A percentile compares a stretch with the other conserved stretches of the same genome.
Conservation (phyloP, 2,329 filamentous ascomycete genomes). For the Botrytis sinoallii region DNA sequence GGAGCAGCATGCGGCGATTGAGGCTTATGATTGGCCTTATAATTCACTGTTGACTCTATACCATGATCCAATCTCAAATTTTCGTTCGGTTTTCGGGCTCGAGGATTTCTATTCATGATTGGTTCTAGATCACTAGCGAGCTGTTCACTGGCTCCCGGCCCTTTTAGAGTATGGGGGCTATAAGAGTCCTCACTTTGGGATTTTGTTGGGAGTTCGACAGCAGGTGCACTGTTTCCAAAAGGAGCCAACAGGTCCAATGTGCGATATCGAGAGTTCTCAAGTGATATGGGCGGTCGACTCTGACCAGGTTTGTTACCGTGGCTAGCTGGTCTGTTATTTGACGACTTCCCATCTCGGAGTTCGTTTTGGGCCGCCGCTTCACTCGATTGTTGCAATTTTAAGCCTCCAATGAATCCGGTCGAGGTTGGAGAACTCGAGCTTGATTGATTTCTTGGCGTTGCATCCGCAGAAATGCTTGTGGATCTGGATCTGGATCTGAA, state of each 20-base stretch:
- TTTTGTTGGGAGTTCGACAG: background rate
- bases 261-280: constrained; percentile 14
- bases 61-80: background rate
- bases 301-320: background rate
- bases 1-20: background rate
- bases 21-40: background rate
- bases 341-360: constrained; percentile 1
- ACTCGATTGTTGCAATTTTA: constrained; percentile 34
- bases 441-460: background rate
- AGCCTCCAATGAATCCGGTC: constrained; percentile 35
- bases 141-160: background rate
- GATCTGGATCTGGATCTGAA: constrained; percentile 19
- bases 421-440: constrained; percentile 9
- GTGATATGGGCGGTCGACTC: constrained; percentile 16
- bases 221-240: background rate
- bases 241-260: background rate
- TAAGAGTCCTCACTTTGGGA: constrained; percentile 1
- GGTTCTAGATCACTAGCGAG: constrained; percentile 3
- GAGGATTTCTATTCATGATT: constrained; percentile 13
- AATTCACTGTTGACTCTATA: background rate
- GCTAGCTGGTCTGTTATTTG: background rate
- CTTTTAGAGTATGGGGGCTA: background rate
- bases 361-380: constrained; percentile 27
- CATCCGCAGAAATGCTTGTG: constrained; percentile 6
- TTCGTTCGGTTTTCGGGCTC: background rate